Conservation (phyloP, 192 early-diverging fungal genomes). For the Kickxella alabastrina region DNA sequence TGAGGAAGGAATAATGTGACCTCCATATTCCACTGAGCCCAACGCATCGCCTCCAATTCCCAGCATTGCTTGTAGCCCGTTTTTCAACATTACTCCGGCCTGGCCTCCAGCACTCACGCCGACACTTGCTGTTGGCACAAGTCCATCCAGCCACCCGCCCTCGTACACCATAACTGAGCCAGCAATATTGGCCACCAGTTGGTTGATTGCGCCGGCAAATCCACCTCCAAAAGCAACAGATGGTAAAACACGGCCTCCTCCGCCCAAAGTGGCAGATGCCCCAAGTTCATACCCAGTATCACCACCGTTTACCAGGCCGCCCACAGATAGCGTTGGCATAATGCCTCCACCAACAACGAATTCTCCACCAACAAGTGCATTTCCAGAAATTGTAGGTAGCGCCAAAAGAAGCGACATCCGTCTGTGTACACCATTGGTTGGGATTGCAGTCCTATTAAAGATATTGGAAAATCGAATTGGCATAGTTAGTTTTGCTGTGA, state of each 20-base stretch:
- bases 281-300: slow-evolving; percentile 6
- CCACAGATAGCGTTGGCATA: slow-evolving; percentile 1
- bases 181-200: slow-evolving; percentile 3
- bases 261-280: slow-evolving; percentile 3
- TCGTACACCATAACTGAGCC: slow-evolving; percentile 3
- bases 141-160: slow-evolving; percentile 3
- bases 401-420: not conserved
- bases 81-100: not conserved
- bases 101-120: slow-evolving; percentile 3
- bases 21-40: slow-evolving; percentile 1
- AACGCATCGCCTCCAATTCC: not conserved
- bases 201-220: slow-evolving; percentile 2
- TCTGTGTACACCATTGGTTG: no score
- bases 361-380: not conserved
- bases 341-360: slow-evolving; percentile 2
- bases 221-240: slow-evolving; percentile 3
- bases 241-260: slow-evolving; percentile 3
- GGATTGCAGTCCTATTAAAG: not conserved
- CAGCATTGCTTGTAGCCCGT: slow-evolving; percentile 1
- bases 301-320: slow-evolving; percentile 4
- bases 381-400: slow-evolving; percentile 5
- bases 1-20: slow-evolving; percentile 5
- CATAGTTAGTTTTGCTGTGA: no score
- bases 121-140: slow-evolving; percentile 2
- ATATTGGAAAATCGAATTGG: not conserved